Conservation (phyloP, 768 basidiomycete species). For the Candolleomyces eurysporus region DNA sequence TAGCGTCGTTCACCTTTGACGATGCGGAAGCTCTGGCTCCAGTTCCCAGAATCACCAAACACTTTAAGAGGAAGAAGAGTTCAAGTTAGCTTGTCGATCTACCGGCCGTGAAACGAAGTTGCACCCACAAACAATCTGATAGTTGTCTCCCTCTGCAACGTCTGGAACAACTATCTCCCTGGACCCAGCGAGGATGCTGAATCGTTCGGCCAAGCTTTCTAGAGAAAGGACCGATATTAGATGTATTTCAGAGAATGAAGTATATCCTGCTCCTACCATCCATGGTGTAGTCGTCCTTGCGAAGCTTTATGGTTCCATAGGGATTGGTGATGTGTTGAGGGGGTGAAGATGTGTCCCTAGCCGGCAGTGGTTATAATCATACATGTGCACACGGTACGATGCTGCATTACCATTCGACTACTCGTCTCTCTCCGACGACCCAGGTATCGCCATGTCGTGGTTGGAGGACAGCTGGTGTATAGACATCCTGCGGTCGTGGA, state of each 20-base stretch:
- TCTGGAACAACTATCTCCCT: slow-evolving; percentile 24
- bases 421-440: slow-evolving; percentile 29
- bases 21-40: slow-evolving; percentile 26
- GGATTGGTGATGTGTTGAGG: slow-evolving; percentile 32
- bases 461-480: slow-evolving; percentile 29
- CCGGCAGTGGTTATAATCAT: background rate
- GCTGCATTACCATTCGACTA: slow-evolving; percentile 34
- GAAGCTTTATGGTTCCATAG: slow-evolving; percentile 24
- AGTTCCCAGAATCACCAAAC: slow-evolving; percentile 37
- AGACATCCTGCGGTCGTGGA: slow-evolving; percentile 32
- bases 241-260: background rate
- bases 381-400: background rate
- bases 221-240: background rate
- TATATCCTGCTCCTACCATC: slow-evolving; percentile 21
- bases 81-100: background rate
- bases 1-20: background rate
- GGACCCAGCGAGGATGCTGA: slow-evolving; percentile 27
- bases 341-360: slow-evolving; percentile 27
- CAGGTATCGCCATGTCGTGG: slow-evolving; percentile 30
- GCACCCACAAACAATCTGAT: slow-evolving; percentile 30
- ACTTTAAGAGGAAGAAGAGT: slow-evolving; percentile 16
- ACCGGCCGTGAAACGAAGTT: background rate
- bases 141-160: slow-evolving; percentile 24
- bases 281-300: slow-evolving; percentile 18
- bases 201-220: slow-evolving; percentile 24